A percentile compares a stretch with the other conserved stretches of the same genome.
Conservation (phyloP, 225 moss, liverwort and hornwort species). For the Bryoerythrophyllum caledonicum region DNA sequence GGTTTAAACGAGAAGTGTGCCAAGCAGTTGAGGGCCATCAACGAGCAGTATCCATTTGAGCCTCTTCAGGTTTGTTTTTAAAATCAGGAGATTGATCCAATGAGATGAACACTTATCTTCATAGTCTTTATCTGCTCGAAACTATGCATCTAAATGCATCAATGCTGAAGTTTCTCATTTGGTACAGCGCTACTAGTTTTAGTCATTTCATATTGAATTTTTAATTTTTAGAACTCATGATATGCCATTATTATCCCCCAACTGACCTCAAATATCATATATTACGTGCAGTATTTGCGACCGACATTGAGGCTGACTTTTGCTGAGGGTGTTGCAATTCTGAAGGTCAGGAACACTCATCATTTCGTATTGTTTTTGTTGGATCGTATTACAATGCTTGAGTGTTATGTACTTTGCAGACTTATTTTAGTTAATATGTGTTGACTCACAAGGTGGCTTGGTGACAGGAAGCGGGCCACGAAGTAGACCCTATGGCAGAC, state of each 20-base stretch:
- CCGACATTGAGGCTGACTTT: slow-evolving; percentile 80
- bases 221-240: neutral
- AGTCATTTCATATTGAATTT: neutral
- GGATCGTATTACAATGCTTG: neutral
- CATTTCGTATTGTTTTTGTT: neutral
- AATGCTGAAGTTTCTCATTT: neutral
- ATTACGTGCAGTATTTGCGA: slow-evolving; percentile 63
- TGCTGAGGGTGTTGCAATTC: slow-evolving; percentile 80
- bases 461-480: slow-evolving; percentile 70
- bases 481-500: slow-evolving; percentile 87
- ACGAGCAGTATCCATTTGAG: slow-evolving; percentile 86
- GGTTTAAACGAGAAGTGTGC: slow-evolving; percentile 70
- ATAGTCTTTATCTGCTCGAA: neutral
- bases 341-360: slow-evolving; percentile 52
- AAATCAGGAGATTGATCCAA: neutral
- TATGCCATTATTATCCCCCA: neutral
- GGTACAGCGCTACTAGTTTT: neutral
- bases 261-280: slow-evolving; percentile 8
- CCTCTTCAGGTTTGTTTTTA: slow-evolving; percentile 70
- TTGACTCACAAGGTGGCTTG: slow-evolving; percentile 15
- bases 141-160: neutral
- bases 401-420: neutral
- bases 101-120: neutral
- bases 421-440: neutral
- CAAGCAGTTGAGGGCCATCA: slow-evolving; percentile 63